Percentiles rank a stretch among this genome's conserved stretches.
These are phyloP conservation scores for Lodderomyces metapsilosis DNA, from an alignment of 1,139 yeast species.

Conservation along the genomic window DNA sequence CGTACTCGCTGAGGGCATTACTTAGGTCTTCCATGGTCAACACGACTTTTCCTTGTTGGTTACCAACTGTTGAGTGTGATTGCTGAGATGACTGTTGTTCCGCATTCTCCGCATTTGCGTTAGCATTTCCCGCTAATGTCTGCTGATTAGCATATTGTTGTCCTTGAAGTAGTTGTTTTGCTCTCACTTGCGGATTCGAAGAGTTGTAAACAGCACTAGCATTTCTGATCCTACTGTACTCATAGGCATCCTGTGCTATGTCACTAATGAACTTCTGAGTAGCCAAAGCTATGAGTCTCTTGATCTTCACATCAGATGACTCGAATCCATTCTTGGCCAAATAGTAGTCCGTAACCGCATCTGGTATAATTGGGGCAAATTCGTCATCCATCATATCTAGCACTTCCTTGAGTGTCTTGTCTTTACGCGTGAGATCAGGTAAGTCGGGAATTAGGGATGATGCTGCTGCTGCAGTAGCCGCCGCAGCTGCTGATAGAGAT, in stretches of 20 bases:
- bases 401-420: constrained; percentile 83
- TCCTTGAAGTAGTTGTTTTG: constrained; percentile 73
- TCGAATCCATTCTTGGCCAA: constrained; percentile 86
- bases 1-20: constrained; percentile 88
- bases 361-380: constrained; percentile 95
- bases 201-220: constrained; percentile 80
- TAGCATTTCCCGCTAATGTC: constrained; percentile 38
- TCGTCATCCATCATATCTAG: constrained; percentile 84
- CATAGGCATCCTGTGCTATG: constrained; percentile 95
- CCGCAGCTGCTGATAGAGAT: constrained; percentile 12
- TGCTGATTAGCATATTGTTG: constrained; percentile 55
- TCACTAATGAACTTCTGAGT: constrained; percentile 95
- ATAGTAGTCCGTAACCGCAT: constrained; percentile 95
- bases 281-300: constrained; percentile 85
- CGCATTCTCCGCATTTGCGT: constrained; percentile 35
- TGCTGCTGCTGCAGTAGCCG: constrained; percentile 12
- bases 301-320: constrained; percentile 74
- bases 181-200: constrained; percentile 82
- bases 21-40: constrained; percentile 87
- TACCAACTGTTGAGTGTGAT: constrained; percentile 47
- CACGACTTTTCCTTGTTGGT: constrained; percentile 72
- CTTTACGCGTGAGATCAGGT: constrained; percentile 77
- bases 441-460: constrained; percentile 42
- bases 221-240: constrained; percentile 86
- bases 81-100: constrained; percentile 31